These are phyloP conservation scores for Aspergillus pseudoterreus DNA, from an alignment of 2,329 filamentous ascomycete species.

Conservation along the genomic window DNA sequence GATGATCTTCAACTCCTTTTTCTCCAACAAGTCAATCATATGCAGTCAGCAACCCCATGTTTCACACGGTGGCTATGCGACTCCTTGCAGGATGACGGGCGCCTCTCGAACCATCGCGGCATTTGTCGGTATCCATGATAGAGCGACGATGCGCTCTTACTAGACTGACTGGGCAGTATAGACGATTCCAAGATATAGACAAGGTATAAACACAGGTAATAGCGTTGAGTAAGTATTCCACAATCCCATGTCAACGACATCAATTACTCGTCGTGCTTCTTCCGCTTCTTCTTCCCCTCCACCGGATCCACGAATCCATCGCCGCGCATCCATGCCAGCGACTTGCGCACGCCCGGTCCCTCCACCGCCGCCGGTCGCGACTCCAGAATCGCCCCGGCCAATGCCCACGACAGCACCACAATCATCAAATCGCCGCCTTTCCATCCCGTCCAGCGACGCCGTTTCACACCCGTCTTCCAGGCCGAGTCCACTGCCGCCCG, in stretches of 20 bases:
- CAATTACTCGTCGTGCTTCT: conserved; percentile 17
- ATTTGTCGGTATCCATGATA: too few relatives aligned
- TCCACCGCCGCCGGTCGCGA: conserved; percentile 63
- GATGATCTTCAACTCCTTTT: too few relatives aligned
- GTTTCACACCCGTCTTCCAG: conserved; percentile 93
- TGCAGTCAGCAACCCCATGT: too few relatives aligned
- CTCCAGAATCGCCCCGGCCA: conserved; percentile 76
- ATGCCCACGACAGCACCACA: conserved; percentile 73
- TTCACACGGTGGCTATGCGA: too few relatives aligned
- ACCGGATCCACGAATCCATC: conserved; percentile 64
- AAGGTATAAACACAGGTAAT: not conserved
- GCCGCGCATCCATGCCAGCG: conserved; percentile 68
- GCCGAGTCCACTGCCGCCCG: conserved; percentile 75
- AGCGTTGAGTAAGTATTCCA: too few relatives aligned
- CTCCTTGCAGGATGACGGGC: too few relatives aligned
- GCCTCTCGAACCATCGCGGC: too few relatives aligned
- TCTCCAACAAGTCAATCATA: too few relatives aligned
- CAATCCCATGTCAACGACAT: not conserved
- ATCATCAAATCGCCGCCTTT: conserved; percentile 79
- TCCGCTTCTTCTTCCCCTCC: conserved; percentile 34
- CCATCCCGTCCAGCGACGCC: conserved; percentile 79
- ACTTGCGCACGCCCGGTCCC: conserved; percentile 66
- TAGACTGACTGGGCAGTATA: not conserved
- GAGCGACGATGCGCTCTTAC: too few relatives aligned
- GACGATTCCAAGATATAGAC: not conserved